Percentiles rank a stretch among this genome's conserved stretches.
Conservation (phyloP, 345 rosid genomes). For the Gossypium mustelinum region DNA sequence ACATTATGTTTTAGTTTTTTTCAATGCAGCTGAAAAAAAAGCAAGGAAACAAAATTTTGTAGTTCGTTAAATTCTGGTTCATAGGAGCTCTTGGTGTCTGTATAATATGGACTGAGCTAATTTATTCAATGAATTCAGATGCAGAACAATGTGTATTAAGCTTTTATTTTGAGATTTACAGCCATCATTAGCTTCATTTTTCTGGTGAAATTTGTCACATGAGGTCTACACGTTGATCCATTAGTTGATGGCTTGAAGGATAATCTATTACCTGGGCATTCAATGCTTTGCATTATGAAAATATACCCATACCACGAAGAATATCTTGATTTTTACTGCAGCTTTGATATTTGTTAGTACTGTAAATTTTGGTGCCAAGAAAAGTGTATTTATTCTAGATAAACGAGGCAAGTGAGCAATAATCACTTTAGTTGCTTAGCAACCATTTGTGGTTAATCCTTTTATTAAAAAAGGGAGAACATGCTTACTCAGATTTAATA, state of each 20-base stretch:
- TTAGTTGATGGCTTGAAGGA: slow-evolving; percentile 1
- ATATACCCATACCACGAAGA: too few relatives aligned
- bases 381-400: background rate
- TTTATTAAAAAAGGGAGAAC: background rate
- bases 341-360: background rate
- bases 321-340: background rate
- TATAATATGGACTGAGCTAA: background rate
- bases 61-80: background rate
- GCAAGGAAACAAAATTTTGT: background rate
- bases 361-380: background rate
- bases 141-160: background rate
- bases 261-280: background rate
- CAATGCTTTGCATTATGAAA: background rate
- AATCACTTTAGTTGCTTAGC: background rate
- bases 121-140: background rate
- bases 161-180: background rate
- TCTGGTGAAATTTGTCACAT: background rate
- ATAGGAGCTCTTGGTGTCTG: background rate
- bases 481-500: background rate
- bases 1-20: background rate
- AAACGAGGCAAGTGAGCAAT: background rate
- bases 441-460: too few relatives aligned
- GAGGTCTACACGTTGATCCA: background rate
- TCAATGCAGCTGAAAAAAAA: slow-evolving; percentile 4
- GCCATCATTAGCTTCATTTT: background rate